A percentile compares a stretch with the other conserved stretches of the same genome.
Evolutionary conservation across 2,329 filamentous ascomycete species (phyloP).

Genomic region (Hypocreales sp.): DNA sequence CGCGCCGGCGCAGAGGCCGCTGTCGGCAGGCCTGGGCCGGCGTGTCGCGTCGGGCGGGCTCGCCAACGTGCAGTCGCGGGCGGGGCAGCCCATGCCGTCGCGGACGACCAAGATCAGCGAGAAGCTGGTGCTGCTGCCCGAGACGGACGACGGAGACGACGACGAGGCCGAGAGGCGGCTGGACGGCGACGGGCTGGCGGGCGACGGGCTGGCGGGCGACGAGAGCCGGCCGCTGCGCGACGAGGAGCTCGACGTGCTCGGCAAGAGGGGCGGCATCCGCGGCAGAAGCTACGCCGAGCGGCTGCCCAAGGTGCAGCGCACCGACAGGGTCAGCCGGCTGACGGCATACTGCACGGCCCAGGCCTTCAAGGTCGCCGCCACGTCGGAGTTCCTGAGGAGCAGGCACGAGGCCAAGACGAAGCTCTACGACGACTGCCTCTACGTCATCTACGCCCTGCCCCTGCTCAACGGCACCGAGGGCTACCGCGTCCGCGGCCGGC

Average conservation of each 20-base stretch:
- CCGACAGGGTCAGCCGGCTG: constrained; percentile 75
- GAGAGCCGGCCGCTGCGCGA: constrained; percentile 51
- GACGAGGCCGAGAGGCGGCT: constrained; percentile 41
- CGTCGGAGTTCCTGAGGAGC: constrained; percentile 77
- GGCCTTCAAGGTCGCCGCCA: constrained; percentile 75
- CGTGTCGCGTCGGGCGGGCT: constrained; percentile 20
- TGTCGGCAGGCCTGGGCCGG: constrained; percentile 9
- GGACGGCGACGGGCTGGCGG: constrained; percentile 24
- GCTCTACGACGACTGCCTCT: constrained; percentile 93
- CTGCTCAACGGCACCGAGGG: constrained; percentile 74
- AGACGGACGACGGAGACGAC: constrained; percentile 52
- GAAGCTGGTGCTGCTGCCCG: constrained; percentile 88
- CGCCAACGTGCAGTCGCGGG: constrained; percentile 24
- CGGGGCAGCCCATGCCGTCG: constrained; percentile 53
- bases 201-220: constrained; percentile 31
- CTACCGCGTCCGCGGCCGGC: constrained; percentile 77
- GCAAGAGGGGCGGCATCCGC: constrained; percentile 42
- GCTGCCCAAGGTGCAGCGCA: constrained; percentile 71
- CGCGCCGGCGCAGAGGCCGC: constrained; percentile 22
- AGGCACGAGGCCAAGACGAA: constrained; percentile 87
- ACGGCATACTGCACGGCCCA: constrained; percentile 96
- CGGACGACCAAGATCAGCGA: constrained; percentile 89
- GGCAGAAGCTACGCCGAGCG: constrained; percentile 92
- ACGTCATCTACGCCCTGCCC: constrained; percentile 87
- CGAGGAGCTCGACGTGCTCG: constrained; percentile 49